Evolutionary conservation across 352 stramenopile species (phyloP).

Genomic region (Phytopythium mirpurense): DNA sequence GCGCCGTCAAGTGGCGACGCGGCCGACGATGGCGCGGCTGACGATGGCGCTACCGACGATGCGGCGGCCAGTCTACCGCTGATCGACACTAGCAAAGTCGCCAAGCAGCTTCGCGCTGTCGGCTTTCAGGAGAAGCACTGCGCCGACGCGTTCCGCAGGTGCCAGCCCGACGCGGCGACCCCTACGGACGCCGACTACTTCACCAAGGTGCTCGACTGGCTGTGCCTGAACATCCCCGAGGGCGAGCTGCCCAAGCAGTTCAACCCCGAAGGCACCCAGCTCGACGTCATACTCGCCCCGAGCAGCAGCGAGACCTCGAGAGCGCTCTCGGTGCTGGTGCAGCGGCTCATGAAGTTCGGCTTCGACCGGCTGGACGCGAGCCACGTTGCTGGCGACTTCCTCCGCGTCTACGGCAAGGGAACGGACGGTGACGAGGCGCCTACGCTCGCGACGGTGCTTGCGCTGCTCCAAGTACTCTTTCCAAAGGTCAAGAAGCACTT

Average conservation of each 20-base stretch:
- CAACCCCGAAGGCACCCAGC: slow-evolving; percentile 84
- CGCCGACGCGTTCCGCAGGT: slow-evolving; percentile 28
- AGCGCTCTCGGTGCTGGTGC: slow-evolving; percentile 35
- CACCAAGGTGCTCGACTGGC: slow-evolving; percentile 64
- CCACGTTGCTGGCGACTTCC: slow-evolving; percentile 35
- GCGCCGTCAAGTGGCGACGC: slow-evolving; percentile 4
- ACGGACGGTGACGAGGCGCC: slow-evolving; percentile 24
- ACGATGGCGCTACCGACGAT: slow-evolving; percentile 1
- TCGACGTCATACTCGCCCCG: slow-evolving; percentile 68
- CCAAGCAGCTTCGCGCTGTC: slow-evolving; percentile 34
- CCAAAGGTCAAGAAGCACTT: slow-evolving; percentile 41
- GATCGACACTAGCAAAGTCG: slow-evolving; percentile 8
- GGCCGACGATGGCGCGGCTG: slow-evolving; percentile 9
- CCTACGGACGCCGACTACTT: slow-evolving; percentile 23
- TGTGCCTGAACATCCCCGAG: slow-evolving; percentile 77
- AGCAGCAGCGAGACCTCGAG: slow-evolving; percentile 5
- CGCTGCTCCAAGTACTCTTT: slow-evolving; percentile 34
- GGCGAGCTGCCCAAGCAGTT: slow-evolving; percentile 77
- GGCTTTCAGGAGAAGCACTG: slow-evolving; percentile 56
- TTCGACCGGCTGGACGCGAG: slow-evolving; percentile 60
- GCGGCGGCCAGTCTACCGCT: not conserved
- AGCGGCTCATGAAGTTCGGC: slow-evolving; percentile 74
- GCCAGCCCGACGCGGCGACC: slow-evolving; percentile 19
- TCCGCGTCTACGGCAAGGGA: slow-evolving; percentile 15
- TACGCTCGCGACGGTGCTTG: slow-evolving; percentile 28